Base-by-base conservation (phyloP, 176 grass and related monocot species). In the Chrysopogon serrulatus region DNA sequence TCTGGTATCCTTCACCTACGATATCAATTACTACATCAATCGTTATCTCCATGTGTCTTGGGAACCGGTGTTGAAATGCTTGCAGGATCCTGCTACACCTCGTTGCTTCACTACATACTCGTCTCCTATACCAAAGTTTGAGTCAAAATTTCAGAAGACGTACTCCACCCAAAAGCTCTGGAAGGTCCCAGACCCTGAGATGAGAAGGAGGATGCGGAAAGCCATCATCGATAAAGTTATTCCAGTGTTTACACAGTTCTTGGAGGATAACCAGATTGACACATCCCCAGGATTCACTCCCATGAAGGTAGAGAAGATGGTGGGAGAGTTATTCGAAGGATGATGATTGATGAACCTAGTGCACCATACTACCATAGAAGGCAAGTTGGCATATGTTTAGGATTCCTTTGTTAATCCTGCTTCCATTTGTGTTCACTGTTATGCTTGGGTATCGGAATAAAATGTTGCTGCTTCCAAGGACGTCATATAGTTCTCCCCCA, bases 301-400 rank as follows among this genome's bases (percentile, higher is more conserved):
- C 8, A 28, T 13, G 23, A 10, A 12, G 1, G 2, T 74, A 33
- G 34, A 39, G 17, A n/a, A 28, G 21, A 65, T 83, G 70, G 6
- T 83, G 41, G 5, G 34, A n/a, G 70, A 74, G 23, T 7, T 83
- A 6, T 83, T 83, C 0, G 54, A 83, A 83, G 70, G 70, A 36
- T 74, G 48, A 51, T 8, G 81, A 74, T n/a, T n/a, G n/a, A n/a
- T n/a, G n/a, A n/a, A n/a, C 37, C 6, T 4, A 17, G 18, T 15
- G 11, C 19, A 59, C 12, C 4, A n/a, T n/a, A n/a, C n/a, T n/a
- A n/a, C n/a, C n/a, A 35, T 54, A 39, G 2, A 21, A 36, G 19
- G 16, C 13, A 39, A n/a, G 10, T 56, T 35, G 39, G 5, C 30
- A 51, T 13, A 18, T 16, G 44, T n/a, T n/a, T n/a, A 24, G 23